A percentile compares a stretch with the other conserved stretches of the same genome.
Evolutionary conservation across 352 stramenopile genomes (phyloP).

Genomic region (Phytopythium helicoides): DNA sequence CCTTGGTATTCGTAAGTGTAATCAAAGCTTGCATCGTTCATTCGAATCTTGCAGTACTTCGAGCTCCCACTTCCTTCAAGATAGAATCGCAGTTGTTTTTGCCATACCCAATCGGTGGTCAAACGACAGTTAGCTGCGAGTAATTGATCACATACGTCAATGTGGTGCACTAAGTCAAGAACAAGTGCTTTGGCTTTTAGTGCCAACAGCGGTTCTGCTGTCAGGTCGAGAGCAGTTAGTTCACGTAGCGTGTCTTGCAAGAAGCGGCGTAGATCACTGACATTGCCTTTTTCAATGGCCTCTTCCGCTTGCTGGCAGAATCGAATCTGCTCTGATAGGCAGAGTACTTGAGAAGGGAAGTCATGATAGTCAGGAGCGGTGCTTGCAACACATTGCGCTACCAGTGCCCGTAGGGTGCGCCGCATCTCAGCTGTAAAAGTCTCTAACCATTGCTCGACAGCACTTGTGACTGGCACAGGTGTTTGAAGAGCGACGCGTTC

Average conservation of each 20-base stretch:
- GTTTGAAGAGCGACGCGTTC: constrained; percentile 84
- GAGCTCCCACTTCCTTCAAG: constrained; percentile 44
- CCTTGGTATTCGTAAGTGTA: constrained; percentile 97
- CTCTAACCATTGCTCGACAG: constrained; percentile 94
- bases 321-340: constrained; percentile 90
- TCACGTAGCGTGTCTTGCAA: constrained; percentile 70
- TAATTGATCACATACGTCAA: constrained; percentile 93
- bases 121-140: constrained; percentile 56
- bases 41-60: constrained; percentile 45
- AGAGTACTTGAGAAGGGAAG: constrained; percentile 91
- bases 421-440: constrained; percentile 91
- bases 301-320: constrained; percentile 89
- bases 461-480: constrained; percentile 84
- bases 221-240: constrained; percentile 84
- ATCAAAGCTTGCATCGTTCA: constrained; percentile 83
- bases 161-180: constrained; percentile 94
- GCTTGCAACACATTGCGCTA: constrained; percentile 74
- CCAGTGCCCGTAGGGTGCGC: constrained; percentile 74
- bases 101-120: constrained; percentile 84
- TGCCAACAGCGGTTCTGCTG: constrained; percentile 82
- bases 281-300: constrained; percentile 73
- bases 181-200: constrained; percentile 95
- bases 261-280: constrained; percentile 65
- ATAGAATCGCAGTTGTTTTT: constrained; percentile 94
- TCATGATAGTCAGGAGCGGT: constrained; percentile 84